Evolutionary conservation across 768 basidiomycete genomes (phyloP).

Genomic region (Asterophora lycoperdoides): DNA sequence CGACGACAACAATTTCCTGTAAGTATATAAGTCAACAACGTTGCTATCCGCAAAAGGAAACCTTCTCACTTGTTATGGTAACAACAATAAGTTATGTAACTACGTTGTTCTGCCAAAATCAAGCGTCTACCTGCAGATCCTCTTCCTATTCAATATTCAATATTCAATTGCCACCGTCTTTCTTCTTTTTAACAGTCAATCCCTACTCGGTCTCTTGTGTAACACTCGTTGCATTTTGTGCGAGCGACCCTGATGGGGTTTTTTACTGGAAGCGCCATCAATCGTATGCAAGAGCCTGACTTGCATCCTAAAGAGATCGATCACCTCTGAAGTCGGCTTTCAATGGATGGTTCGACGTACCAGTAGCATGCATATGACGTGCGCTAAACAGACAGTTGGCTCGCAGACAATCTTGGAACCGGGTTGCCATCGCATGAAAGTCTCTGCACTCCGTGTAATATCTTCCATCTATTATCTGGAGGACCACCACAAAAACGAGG

Average conservation of each 20-base stretch:
- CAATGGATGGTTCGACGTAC: conserved; percentile 28
- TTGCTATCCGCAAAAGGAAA: conserved; percentile 8
- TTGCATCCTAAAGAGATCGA: conserved; percentile 43
- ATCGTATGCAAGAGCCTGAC: conserved; percentile 49
- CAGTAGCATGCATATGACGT: conserved; percentile 53
- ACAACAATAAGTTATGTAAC: neutral
- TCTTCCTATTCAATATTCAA: neutral
- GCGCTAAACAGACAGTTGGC: conserved; percentile 67
- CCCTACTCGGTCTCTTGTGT: conserved; percentile 26
- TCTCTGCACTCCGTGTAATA: conserved; percentile 67
- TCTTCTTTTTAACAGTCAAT: conserved; percentile 8
- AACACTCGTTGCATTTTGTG: conserved; percentile 40
- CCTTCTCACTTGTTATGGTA: neutral
- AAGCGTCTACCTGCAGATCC: neutral
- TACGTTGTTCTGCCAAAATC: conserved; percentile 3
- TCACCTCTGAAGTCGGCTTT: conserved; percentile 1
- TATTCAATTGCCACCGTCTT: neutral
- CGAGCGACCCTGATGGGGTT: conserved; percentile 72
- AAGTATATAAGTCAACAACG: neutral
- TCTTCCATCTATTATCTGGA: conserved; percentile 72
- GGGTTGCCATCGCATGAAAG: conserved; percentile 69
- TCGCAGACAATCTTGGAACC: conserved; percentile 59
- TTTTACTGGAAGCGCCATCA: conserved; percentile 64
- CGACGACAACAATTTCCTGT: neutral
- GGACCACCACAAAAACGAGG: neutral